Evolutionary conservation across 805 yeast genomes (phyloP).

Genomic region (Yamadazyma nakazawae): DNA sequence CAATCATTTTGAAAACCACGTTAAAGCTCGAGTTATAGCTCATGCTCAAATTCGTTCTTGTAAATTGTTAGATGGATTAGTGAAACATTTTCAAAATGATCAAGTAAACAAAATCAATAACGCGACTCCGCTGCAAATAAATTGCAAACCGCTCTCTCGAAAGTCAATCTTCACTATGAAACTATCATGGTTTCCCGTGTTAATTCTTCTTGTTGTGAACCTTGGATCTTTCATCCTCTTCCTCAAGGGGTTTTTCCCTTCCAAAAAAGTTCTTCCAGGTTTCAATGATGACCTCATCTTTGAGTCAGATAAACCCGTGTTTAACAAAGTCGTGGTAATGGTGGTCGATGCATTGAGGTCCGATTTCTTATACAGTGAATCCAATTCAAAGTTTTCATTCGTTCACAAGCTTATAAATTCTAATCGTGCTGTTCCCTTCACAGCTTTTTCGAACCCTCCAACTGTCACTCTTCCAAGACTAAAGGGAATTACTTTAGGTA

Average conservation of each 20-base stretch:
- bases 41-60: not conserved
- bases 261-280: constrained; percentile 76
- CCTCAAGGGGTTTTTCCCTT: constrained; percentile 85
- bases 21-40: not conserved
- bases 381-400: constrained; percentile 58
- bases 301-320: constrained; percentile 40
- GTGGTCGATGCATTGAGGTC: constrained; percentile 92
- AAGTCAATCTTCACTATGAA: not conserved
- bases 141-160: not conserved
- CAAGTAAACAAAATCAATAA: not conserved
- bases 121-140: constrained; percentile 1
- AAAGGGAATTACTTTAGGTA: constrained; percentile 91
- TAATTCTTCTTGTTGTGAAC: constrained; percentile 15
- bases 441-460: constrained; percentile 92
- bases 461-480: constrained; percentile 93
- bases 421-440: constrained; percentile 80
- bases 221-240: constrained; percentile 56
- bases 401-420: constrained; percentile 61
- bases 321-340: constrained; percentile 69
- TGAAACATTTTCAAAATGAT: too few relatives aligned
- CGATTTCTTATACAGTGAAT: constrained; percentile 71
- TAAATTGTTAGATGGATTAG: not conserved
- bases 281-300: constrained; percentile 22
- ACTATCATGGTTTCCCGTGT: constrained; percentile 4
- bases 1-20: too few relatives aligned